Conservation (phyloP, 2,329 filamentous ascomycete species). For the Colletotrichum limetticola region DNA sequence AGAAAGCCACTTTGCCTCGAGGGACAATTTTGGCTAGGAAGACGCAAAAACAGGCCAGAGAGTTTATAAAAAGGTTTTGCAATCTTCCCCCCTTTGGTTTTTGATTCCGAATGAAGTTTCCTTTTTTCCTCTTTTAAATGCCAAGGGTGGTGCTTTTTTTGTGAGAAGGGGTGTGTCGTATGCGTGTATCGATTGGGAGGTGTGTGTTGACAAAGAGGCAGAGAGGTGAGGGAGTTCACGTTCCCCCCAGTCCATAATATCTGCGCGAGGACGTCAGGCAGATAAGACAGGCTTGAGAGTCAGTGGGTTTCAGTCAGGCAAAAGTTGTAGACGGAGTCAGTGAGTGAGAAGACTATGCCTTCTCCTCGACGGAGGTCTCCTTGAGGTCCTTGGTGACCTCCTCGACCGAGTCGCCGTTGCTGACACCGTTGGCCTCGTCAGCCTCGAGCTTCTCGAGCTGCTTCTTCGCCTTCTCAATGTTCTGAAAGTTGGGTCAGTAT, state of each 20-base stretch:
- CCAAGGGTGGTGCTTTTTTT: no score
- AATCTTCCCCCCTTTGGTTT: slow-evolving; percentile 1
- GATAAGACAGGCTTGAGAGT: neutral
- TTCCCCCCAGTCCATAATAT: neutral
- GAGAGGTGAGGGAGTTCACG: neutral
- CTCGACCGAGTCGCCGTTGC: slow-evolving; percentile 63
- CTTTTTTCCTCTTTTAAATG: neutral
- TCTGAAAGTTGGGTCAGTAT: slow-evolving; percentile 65
- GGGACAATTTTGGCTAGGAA: slow-evolving; percentile 19
- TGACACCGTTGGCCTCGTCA: slow-evolving; percentile 63
- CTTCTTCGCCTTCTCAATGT: slow-evolving; percentile 95
- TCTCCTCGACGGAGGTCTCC: slow-evolving; percentile 63
- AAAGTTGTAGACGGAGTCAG: slow-evolving; percentile 25
- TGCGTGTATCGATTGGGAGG: slow-evolving; percentile 2
- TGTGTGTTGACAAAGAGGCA: neutral
- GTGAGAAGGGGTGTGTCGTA: neutral
- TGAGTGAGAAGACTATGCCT: slow-evolving; percentile 48
- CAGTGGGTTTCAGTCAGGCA: neutral
- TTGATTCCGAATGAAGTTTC: slow-evolving; percentile 6
- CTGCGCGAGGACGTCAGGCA: neutral
- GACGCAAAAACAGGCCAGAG: slow-evolving; percentile 26
- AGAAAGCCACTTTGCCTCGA: slow-evolving; percentile 26
- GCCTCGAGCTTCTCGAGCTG: slow-evolving; percentile 92
- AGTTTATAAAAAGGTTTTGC: slow-evolving; percentile 13
- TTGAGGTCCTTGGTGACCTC: slow-evolving; percentile 63